These are phyloP conservation scores for Ustilago vetiveriae DNA, from an alignment of 1,284 basidiomycete species.

Conservation along the genomic window DNA sequence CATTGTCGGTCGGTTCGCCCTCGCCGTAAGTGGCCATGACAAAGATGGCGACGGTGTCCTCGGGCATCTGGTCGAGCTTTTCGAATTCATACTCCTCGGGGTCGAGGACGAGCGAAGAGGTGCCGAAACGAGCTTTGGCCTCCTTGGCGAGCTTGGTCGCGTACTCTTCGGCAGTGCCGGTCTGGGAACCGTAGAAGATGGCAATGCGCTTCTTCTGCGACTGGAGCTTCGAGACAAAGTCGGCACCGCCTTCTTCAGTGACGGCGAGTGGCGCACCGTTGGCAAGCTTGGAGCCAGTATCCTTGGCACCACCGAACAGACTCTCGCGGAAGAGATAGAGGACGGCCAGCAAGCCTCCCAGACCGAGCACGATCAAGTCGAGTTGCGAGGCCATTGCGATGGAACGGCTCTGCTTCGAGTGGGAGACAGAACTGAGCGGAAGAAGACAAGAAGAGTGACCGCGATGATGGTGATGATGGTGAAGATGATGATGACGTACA, in stretches of 20 bases:
- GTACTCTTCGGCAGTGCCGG: constrained; percentile 66
- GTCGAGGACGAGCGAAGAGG: constrained; percentile 64
- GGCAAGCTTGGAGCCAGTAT: constrained; percentile 49
- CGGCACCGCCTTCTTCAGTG: constrained; percentile 25
- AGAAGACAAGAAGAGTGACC: too few relatives aligned
- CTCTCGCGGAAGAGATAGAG: constrained; percentile 59
- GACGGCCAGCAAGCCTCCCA: constrained; percentile 48
- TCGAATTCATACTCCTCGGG: constrained; percentile 83
- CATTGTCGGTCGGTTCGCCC: constrained; percentile 98
- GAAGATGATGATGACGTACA: neutral
- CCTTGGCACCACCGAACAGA: constrained; percentile 43
- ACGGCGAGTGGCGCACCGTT: constrained; percentile 31
- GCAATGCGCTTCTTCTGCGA: constrained; percentile 64
- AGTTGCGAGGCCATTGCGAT: constrained; percentile 45
- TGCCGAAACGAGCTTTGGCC: constrained; percentile 65
- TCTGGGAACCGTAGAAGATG: constrained; percentile 66
- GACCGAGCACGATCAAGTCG: constrained; percentile 52
- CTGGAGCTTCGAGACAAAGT: constrained; percentile 59
- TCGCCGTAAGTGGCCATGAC: constrained; percentile 98
- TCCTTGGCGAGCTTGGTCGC: constrained; percentile 66
- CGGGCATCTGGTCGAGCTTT: constrained; percentile 88
- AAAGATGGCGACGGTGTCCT: constrained; percentile 86
- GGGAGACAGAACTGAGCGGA: neutral
- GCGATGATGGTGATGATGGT: neutral
- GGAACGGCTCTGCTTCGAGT: neutral